Base-by-base conservation (phyloP, 495 filamentous ascomycete genomes). In the Podospora sp. region DNA sequence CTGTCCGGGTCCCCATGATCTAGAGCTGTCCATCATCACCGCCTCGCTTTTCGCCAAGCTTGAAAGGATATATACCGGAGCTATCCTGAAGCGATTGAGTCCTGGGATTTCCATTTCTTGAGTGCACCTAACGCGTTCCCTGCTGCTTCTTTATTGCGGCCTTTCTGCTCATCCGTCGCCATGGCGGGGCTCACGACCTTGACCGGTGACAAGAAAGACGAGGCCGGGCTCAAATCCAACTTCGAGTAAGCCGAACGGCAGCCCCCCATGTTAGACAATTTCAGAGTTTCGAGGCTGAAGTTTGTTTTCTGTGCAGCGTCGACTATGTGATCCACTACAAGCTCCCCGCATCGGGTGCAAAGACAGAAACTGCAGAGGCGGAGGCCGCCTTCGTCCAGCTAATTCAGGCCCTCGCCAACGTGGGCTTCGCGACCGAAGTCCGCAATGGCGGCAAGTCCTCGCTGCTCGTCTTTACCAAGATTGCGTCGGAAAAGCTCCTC, bases 301-400 rank as follows among this genome's bases (percentile, higher is more conserved):
- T 55, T 62, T 62, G 29, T 33, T 51, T 57, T 52, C 29, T 64
- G 53, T 58, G 25, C 62, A 83, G 90, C 72, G 94, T 97, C 67
- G 95, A 99, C 85, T 99, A 96, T 83, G 94, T 97, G 68, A 89
- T 99, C 66, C 83, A 85, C 64, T 98, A 94, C 77, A 82, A 86
- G 60, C 90, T 96, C 70, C 83, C 85, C 36, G 81, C 83, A 27
- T 84, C 81, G 52, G 84, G 92, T 92, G 76, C 70, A 84, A 71
- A 25, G 7, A 20, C 71, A 92, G 92, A 91, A 68, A 86, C 86
- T 67, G 75, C 82, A 21, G 82, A 90, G 69, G 91, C 94, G 14
- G 85, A 87, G 68, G 81, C 85, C 36, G 84, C 89, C 68, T 92
- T 98, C 69, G 85, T 88, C 70, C 88, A 88, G 73, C 87, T 99